Evolutionary conservation across 495 filamentous ascomycete genomes (phyloP).

Genomic region (Delitschia confertaspora): DNA sequence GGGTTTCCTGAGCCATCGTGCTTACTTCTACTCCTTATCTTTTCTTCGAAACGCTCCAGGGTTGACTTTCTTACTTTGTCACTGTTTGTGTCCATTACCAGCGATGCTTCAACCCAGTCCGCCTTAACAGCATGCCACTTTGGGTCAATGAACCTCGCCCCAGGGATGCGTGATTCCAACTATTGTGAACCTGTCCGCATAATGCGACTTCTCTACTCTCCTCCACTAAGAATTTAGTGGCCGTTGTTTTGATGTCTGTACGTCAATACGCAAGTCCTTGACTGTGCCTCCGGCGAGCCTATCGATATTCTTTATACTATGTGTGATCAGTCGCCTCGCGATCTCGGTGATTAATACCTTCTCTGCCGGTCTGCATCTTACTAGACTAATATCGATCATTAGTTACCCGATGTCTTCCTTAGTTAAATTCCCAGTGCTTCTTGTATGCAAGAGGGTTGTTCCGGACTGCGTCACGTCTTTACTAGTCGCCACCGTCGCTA

Average conservation of each 20-base stretch:
- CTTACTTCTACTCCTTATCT: too few species aligned
- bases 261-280: conserved; percentile 1
- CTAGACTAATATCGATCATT: too few species aligned
- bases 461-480: too few species aligned
- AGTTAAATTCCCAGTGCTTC: too few species aligned
- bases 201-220: conserved; percentile 6
- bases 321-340: background rate
- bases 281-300: background rate
- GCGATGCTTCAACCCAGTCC: conserved; percentile 11
- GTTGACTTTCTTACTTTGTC: conserved; percentile 4
- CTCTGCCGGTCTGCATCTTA: too few species aligned
- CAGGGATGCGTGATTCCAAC: conserved; percentile 5
- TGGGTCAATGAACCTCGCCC: conserved; percentile 8
- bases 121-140: conserved; percentile 14
- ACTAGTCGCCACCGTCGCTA: too few species aligned
- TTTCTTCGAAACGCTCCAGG: too few species aligned
- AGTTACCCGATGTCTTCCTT: too few species aligned
- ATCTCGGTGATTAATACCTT: background rate
- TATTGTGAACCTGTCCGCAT: conserved; percentile 4
- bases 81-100: conserved; percentile 8
- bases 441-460: too few species aligned
- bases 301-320: background rate
- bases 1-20: too few species aligned
- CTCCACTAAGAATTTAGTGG: conserved; percentile 10
- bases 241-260: background rate